Evolutionary conservation across 352 stramenopile species (phyloP), one percentile per base, ranked within the genome.

Genomic region (Phytophthora cryptogea): DNA sequence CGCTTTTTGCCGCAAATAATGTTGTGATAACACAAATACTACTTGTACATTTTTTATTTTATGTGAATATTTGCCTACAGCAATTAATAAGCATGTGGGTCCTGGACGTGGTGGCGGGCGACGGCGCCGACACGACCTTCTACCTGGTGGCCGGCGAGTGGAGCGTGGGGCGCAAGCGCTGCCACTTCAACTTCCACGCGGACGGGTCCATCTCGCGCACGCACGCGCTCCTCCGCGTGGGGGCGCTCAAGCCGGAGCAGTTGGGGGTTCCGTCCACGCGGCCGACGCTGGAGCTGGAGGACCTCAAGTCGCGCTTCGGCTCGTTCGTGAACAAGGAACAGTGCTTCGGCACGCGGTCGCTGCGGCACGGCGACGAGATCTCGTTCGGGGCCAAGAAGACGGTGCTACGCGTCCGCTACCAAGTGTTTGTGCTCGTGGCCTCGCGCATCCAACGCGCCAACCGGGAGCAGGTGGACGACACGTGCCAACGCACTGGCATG

Each of bases 261-360:
- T 65, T 95, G 27, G 53, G 60, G 13, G 73, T 91, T 55, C 69
- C 82, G 41, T 48, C 60, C 10, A 75, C 85, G 11, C 77, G 82
- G 6, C 87, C 83, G 30, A 58, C 75, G 44, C 80, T 95, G 58
- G 77, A 83, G 53, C 73, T 95, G 35, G 74, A 84, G 59, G 87
- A 95, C 69, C 74, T 81, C 61, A 78, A 86, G 41, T 95, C 87
- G 49, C 87, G 87, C 59, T 95, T 95, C 59, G 87, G 87, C 36
- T 92, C 87, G 17, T 95, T 93, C 54, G 82, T 95, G 41, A 95
- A 95, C 60, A 72, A 88, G 32, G 70, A 92, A 41, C 80, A 92
- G 42, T 78, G 65, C 51, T 72, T 85, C 45, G 59, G 44, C 10
- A 64, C 83, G 53, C 68, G 72, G 6, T 67, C 63, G 37, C 69